These are phyloP conservation scores for Artemisia tridentata DNA, from an alignment of 129 eudicot genomes.

Conservation along the genomic window DNA sequence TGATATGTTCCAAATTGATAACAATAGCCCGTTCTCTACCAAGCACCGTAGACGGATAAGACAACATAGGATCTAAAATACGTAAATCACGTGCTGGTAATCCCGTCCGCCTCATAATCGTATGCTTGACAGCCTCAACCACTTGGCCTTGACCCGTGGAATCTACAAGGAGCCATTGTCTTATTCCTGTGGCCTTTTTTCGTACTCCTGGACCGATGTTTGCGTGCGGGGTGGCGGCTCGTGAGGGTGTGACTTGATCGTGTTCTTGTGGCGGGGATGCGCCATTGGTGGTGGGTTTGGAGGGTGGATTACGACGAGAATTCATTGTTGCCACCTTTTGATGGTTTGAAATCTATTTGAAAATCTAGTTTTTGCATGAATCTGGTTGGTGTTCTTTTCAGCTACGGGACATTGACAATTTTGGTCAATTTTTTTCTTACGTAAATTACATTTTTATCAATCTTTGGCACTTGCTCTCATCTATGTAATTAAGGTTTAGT, in stretches of 20 bases:
- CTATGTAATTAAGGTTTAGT: no score
- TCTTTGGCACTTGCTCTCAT: no score
- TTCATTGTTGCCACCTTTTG: constrained; percentile 18
- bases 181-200: constrained; percentile 28
- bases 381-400: neutral
- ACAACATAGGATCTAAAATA: constrained; percentile 21
- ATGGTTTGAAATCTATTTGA: constrained; percentile 26
- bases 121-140: constrained; percentile 32
- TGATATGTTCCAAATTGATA: constrained; percentile 89
- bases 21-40: constrained; percentile 67
- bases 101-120: constrained; percentile 26
- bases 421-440: no score
- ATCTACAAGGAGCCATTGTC: constrained; percentile 38
- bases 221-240: constrained; percentile 19
- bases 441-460: no score
- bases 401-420: no score
- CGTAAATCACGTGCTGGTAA: constrained; percentile 31
- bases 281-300: constrained; percentile 20
- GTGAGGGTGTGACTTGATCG: neutral
- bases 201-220: constrained; percentile 28
- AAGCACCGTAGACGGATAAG: constrained; percentile 34
- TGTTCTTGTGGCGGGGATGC: constrained; percentile 8
- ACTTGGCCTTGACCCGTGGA: constrained; percentile 31
- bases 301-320: constrained; percentile 33
- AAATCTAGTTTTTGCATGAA: constrained; percentile 6